These are phyloP conservation scores for Tulasnella sp. DNA, from an alignment of 768 basidiomycete genomes.

Conservation along the genomic window DNA sequence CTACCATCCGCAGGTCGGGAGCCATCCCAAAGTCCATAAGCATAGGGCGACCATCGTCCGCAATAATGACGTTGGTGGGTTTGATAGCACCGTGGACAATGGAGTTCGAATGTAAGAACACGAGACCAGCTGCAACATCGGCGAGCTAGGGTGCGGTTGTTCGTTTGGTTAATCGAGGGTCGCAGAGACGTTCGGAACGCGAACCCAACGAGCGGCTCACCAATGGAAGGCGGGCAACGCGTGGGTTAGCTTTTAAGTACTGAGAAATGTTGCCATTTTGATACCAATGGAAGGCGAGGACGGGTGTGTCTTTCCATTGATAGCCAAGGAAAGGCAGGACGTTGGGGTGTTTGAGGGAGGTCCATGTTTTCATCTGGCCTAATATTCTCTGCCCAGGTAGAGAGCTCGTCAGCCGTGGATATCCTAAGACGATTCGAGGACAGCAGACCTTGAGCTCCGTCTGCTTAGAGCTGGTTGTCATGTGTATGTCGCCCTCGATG, in stretches of 20 bases:
- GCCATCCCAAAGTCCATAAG: no score
- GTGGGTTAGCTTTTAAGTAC: not conserved
- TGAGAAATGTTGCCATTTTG: not conserved
- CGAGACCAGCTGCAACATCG: slow-evolving; percentile 23
- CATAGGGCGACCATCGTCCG: no score
- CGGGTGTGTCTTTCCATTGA: not conserved
- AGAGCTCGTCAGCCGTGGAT: not conserved
- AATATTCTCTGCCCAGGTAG: not conserved
- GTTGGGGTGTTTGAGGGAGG: not conserved
- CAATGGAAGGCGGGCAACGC: not conserved
- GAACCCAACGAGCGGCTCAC: not conserved
- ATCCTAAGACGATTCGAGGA: no score
- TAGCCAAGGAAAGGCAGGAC: not conserved
- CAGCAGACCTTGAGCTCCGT: no score
- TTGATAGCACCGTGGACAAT: slow-evolving; percentile 28
- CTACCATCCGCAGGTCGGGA: no score
- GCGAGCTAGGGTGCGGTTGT: slow-evolving; percentile 2
- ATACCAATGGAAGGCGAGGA: not conserved
- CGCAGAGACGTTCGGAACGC: no score
- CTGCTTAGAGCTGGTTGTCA: no score
- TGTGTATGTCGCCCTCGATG: no score
- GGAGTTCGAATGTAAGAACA: slow-evolving; percentile 26
- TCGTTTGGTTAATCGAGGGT: not conserved
- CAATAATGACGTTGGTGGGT: no score
- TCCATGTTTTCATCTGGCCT: not conserved